A percentile compares a stretch with the other conserved stretches of the same genome.
These are phyloP conservation scores for Naganishia vaughanmartiniae DNA, from an alignment of 768 basidiomycete genomes.

Conservation along the genomic window DNA sequence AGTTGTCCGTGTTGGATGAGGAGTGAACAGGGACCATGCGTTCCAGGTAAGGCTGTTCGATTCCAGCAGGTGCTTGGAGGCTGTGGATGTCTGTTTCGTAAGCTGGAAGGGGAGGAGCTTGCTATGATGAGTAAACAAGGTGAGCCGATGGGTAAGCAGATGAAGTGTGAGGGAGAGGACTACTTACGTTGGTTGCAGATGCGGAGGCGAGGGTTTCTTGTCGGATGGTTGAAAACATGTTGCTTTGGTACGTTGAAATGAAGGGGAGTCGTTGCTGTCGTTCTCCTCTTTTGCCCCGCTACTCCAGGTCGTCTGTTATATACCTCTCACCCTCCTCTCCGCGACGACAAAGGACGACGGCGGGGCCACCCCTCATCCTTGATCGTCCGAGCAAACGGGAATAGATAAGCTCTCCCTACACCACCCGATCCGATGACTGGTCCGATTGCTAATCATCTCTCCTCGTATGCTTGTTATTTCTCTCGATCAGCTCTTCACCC, in stretches of 20 bases:
- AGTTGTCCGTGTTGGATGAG: background rate
- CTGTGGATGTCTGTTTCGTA: background rate
- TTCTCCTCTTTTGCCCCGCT: background rate
- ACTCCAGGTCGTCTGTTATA: background rate
- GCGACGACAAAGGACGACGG: background rate
- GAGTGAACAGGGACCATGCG: constrained; percentile 12
- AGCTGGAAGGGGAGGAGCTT: background rate
- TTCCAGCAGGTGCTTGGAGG: constrained; percentile 18
- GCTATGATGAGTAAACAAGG: background rate
- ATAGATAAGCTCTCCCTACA: no score
- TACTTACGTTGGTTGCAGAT: background rate
- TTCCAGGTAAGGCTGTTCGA: constrained; percentile 19
- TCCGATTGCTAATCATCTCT: no score
- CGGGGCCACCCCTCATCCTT: no score
- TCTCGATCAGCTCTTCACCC: no score
- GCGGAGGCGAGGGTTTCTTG: background rate
- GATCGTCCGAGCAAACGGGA: no score
- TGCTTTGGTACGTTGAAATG: no score
- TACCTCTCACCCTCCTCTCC: background rate
- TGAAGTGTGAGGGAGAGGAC: background rate
- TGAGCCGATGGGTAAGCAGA: background rate
- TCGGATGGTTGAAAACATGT: background rate
- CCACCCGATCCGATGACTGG: no score
- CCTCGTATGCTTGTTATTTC: no score
- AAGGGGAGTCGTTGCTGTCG: background rate